Evolutionary conservation across 2,329 filamentous ascomycete species (phyloP).

Genomic region (Cadophora malorum): DNA sequence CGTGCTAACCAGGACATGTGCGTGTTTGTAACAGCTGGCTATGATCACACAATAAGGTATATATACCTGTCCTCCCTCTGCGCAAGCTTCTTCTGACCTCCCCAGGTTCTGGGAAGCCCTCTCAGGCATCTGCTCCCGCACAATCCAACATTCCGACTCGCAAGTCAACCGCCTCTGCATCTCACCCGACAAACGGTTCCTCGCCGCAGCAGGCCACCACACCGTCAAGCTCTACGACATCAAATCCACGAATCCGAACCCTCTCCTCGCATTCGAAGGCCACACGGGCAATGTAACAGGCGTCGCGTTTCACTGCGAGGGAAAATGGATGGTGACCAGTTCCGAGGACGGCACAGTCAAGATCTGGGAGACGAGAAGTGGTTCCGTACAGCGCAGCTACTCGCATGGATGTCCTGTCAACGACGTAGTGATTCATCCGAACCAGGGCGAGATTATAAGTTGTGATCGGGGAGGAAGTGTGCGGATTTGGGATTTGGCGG

Average conservation of each 20-base stretch:
- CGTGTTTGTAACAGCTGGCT: constrained; percentile 61
- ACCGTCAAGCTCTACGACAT: constrained; percentile 98
- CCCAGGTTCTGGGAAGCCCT: constrained; percentile 96
- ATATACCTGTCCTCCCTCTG: neutral
- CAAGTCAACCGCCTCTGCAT: constrained; percentile 99
- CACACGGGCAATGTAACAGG: constrained; percentile 96
- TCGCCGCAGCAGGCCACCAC: constrained; percentile 76
- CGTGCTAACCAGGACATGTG: constrained; percentile 40
- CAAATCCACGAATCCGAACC: constrained; percentile 95
- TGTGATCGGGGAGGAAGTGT: constrained; percentile 94
- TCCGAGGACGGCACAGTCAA: constrained; percentile 79
- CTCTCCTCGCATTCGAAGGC: constrained; percentile 91
- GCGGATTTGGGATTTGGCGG: constrained; percentile 92
- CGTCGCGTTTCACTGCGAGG: constrained; percentile 96
- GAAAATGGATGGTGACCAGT: constrained; percentile 99
- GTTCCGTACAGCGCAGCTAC: constrained; percentile 84
- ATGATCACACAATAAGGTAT: constrained; percentile 78
- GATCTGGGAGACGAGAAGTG: constrained; percentile 46
- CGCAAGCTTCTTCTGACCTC: constrained; percentile 27
- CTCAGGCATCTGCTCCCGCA: constrained; percentile 96
- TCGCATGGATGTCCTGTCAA: constrained; percentile 88
- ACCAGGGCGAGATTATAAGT: constrained; percentile 97
- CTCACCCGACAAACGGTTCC: constrained; percentile 95
- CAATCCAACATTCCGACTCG: constrained; percentile 96
- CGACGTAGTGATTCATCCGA: constrained; percentile 99